phyloP scores from a whole-genome alignment of 495 filamentous ascomycete genomes.

The Xylaria telfairii region DNA sequence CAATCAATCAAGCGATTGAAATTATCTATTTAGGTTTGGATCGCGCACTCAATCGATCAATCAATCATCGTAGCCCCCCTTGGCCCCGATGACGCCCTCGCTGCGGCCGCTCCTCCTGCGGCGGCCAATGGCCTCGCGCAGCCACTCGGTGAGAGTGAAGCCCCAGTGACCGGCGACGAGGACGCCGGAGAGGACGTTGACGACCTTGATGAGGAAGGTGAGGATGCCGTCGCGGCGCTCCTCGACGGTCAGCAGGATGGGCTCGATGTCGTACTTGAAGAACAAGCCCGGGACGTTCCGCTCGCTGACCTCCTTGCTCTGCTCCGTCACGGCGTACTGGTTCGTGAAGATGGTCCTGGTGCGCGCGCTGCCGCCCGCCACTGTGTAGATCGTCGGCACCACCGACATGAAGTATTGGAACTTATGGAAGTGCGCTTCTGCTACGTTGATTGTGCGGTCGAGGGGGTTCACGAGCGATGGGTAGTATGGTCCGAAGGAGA shows the following conservation, averaged over 20 bases:
- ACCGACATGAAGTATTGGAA: constrained; percentile 98
- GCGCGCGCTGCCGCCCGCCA: constrained; percentile 50
- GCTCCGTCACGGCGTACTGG: constrained; percentile 95
- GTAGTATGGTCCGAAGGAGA: constrained; percentile 96
- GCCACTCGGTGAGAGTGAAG: constrained; percentile 60
- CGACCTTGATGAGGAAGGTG: constrained; percentile 74
- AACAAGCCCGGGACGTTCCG: constrained; percentile 87
- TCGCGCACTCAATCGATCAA: not conserved
- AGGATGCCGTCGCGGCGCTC: constrained; percentile 80
- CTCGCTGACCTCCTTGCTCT: constrained; percentile 71
- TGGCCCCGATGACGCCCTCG: constrained; percentile 62
- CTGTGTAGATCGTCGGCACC: constrained; percentile 93
- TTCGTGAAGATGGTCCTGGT: constrained; percentile 80
- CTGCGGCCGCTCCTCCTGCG: constrained; percentile 56
- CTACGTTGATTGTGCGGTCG: constrained; percentile 83
- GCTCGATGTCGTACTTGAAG: constrained; percentile 99
- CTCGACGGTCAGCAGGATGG: constrained; percentile 82
- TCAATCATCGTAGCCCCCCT: constrained; percentile 41
- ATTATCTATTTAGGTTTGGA: not conserved
- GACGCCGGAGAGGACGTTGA: constrained; percentile 65
- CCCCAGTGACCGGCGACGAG: constrained; percentile 68
- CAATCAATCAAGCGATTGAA: too few relatives aligned
- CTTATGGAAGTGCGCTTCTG: constrained; percentile 81
- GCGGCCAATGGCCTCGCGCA: constrained; percentile 54
- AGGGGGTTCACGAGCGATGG: constrained; percentile 93